phyloP scores from a whole-genome alignment of 306 rosid genomes.

The Ceratonia siliqua region DNA sequence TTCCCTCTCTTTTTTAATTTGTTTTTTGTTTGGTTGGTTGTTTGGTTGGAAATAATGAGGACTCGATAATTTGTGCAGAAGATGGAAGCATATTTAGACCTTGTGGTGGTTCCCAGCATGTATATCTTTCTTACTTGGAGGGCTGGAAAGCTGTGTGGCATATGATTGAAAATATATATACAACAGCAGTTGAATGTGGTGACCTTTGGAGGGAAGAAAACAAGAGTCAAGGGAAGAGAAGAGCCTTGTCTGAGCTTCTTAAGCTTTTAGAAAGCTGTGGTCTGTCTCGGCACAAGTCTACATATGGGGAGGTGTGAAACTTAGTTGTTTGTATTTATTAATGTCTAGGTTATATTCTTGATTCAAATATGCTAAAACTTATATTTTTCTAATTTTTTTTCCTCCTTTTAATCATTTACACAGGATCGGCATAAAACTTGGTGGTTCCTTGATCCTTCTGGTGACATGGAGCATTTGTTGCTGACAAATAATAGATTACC shows the following conservation, averaged over 20 bases:
- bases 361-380: neutral
- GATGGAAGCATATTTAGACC: conserved; percentile 38
- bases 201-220: conserved; percentile 75
- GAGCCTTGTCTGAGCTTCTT: conserved; percentile 72
- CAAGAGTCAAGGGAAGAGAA: conserved; percentile 67
- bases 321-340: conserved; percentile 16
- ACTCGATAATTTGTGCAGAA: conserved; percentile 38
- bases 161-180: conserved; percentile 53
- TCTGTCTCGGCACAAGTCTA: conserved; percentile 63
- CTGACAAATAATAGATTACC: conserved; percentile 43
- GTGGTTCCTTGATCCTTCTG: conserved; percentile 84
- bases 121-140: conserved; percentile 33
- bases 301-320: conserved; percentile 54
- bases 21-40: neutral
- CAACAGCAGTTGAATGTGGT: conserved; percentile 51
- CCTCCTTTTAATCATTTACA: neutral
- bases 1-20: neutral
- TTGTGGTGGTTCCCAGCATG: conserved; percentile 38
- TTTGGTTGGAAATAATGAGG: neutral
- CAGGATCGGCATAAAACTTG: conserved; percentile 72
- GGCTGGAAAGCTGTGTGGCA: conserved; percentile 71
- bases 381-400: neutral
- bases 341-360: conserved; percentile 16
- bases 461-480: conserved; percentile 55
- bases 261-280: conserved; percentile 75